Base-by-base conservation (phyloP, 805 yeast genomes). In the Gaillardinia entomophila region DNA sequence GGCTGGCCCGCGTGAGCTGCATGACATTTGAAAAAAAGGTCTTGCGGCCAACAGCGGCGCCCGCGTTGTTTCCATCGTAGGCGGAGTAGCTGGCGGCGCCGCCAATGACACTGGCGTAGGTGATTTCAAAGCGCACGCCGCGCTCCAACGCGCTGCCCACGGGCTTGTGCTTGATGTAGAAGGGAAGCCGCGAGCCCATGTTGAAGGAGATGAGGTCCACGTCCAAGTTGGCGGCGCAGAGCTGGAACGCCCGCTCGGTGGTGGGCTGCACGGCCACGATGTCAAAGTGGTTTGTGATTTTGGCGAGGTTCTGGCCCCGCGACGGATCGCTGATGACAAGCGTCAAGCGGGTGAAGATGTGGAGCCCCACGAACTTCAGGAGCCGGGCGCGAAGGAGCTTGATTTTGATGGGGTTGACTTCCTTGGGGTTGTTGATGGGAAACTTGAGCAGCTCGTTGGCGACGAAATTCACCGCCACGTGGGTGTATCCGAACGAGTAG, bases 121-220 rank as follows among this genome's bases (percentile, higher is more conserved):
- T 70, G 6, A 92, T 70, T 52, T 92, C 98, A 41, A 92, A 73
- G 43, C 77, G 77, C 16, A 87, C 73, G 2, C 97, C 97, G 31
- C 87, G 73, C 13, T 80, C 81, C 3, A 85, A 68, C 1, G 95
- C 96, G 26, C 87, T 77, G 27, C 96, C 83, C 6, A 87, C 69
- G 1, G 86, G 77, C 46, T 88, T 87, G 60, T 88, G 96, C 46
- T 82, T 82, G 42, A 92, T 61, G 51, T 78, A 85, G 41, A 76
- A 79, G 0, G 95, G 90, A 30, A 87, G 57, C 36, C 85, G 72
- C 27, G 68, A 63, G 16, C 73, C 59, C 52, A 82, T 72, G 33
- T 82, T 78, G 34, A 92, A 70, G 1, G 96, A 77, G 13, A 92
- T 73, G 16, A 92, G 38, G 58, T 92, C 97, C 27, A 89, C 68